phyloP scores from a whole-genome alignment of 306 rosid genomes.

The Parietaria judaica region DNA sequence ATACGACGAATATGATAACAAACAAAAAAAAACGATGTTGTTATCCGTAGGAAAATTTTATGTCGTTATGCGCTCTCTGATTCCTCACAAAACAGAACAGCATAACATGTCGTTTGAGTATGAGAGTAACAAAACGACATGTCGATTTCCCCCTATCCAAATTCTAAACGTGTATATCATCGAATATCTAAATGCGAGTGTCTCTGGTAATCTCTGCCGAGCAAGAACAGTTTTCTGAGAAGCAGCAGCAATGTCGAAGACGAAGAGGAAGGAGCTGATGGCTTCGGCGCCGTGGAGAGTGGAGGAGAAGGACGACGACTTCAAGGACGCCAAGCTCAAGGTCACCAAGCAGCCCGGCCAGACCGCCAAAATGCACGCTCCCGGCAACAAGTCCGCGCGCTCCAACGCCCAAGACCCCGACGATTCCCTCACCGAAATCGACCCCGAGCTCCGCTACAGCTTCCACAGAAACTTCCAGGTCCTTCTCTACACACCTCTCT shows the following conservation, averaged over 20 bases:
- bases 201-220: not conserved
- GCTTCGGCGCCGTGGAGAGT: conserved; percentile 97
- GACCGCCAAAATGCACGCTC: conserved; percentile 72
- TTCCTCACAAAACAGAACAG: too few species aligned
- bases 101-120: too few species aligned
- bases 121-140: not conserved
- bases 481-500: not conserved
- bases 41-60: too few species aligned
- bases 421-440: conserved; percentile 58
- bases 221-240: too few species aligned
- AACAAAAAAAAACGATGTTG: too few species aligned
- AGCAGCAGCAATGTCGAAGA: conserved; percentile 25
- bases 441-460: conserved; percentile 91
- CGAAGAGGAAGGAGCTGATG: conserved; percentile 58
- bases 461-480: conserved; percentile 95
- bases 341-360: conserved; percentile 57
- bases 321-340: conserved; percentile 61
- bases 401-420: conserved; percentile 25
- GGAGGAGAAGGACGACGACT: conserved; percentile 40
- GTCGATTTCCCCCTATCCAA: not conserved
- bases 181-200: not conserved
- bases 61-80: too few species aligned
- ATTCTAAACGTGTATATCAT: not conserved
- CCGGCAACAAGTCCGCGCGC: conserved; percentile 47
- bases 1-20: too few species aligned